Conservation (phyloP, 2,329 filamentous ascomycete genomes). For the Cylindrodendrum hubeiense region DNA sequence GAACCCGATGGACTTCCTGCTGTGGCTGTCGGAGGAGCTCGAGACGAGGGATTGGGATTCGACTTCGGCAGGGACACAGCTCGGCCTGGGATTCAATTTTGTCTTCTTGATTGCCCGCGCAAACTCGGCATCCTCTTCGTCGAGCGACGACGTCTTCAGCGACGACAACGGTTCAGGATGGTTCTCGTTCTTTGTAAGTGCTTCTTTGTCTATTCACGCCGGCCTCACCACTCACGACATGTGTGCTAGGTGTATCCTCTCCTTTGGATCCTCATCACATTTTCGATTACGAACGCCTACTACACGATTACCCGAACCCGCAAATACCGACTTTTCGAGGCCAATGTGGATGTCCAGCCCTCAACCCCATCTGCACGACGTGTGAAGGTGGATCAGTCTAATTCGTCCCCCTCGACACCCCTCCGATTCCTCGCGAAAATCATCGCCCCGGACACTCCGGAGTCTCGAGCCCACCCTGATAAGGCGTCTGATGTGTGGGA, state of each 20-base stretch:
- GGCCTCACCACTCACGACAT: conserved; percentile 22
- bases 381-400: conserved; percentile 84
- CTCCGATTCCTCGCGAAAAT: conserved; percentile 79
- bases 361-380: conserved; percentile 88
- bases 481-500: conserved; percentile 93
- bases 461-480: conserved; percentile 86
- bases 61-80: conserved; percentile 78
- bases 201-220: conserved; percentile 5
- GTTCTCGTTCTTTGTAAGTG: conserved; percentile 68
- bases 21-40: conserved; percentile 93
- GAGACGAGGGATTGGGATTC: conserved; percentile 94
- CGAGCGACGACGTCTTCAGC: conserved; percentile 86
- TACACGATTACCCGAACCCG: conserved; percentile 86
- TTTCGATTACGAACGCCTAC: conserved; percentile 81
- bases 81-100: conserved; percentile 83
- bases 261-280: conserved; percentile 74
- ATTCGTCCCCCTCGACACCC: conserved; percentile 77
- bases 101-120: conserved; percentile 85
- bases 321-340: conserved; percentile 92
- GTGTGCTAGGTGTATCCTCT: conserved; percentile 72
- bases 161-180: conserved; percentile 76
- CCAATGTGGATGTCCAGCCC: conserved; percentile 80
- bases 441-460: conserved; percentile 77
- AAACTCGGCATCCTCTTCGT: conserved; percentile 70
- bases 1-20: conserved; percentile 88